Conservation (phyloP, 805 yeast genomes). For the Candida stauntonica region DNA sequence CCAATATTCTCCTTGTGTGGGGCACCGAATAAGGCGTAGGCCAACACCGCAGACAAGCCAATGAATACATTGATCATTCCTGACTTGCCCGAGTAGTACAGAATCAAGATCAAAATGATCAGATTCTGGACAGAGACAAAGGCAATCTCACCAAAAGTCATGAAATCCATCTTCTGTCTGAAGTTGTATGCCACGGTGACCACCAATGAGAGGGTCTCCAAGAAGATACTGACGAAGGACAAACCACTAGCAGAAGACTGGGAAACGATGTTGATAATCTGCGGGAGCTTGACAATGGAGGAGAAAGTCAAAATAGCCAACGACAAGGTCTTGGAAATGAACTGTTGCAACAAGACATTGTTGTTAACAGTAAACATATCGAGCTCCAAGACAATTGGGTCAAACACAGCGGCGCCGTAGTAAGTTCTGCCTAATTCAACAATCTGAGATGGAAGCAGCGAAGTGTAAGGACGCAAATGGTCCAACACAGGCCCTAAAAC, state of each 20-base stretch:
- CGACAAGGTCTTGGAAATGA: slow-evolving; percentile 32
- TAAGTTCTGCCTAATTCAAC: slow-evolving; percentile 22
- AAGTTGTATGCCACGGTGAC: slow-evolving; percentile 34
- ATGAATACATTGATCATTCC: slow-evolving; percentile 18
- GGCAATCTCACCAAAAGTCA: slow-evolving; percentile 36
- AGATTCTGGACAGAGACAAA: slow-evolving; percentile 35
- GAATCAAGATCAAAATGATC: slow-evolving; percentile 29
- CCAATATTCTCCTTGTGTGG: slow-evolving; percentile 15
- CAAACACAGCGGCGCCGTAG: slow-evolving; percentile 27
- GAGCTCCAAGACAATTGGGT: slow-evolving; percentile 25
- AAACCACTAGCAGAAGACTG: slow-evolving; percentile 33
- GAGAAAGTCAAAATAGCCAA: slow-evolving; percentile 34
- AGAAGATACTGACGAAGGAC: slow-evolving; percentile 29
- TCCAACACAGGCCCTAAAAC: slow-evolving; percentile 16
- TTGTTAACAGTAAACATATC: slow-evolving; percentile 21
- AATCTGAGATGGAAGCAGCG: slow-evolving; percentile 21
- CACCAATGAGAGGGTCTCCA: slow-evolving; percentile 33
- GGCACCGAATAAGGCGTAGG: slow-evolving; percentile 22
- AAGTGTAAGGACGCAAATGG: slow-evolving; percentile 18
- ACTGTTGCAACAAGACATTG: slow-evolving; percentile 26
- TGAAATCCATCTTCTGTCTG: slow-evolving; percentile 32
- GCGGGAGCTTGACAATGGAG: slow-evolving; percentile 38
- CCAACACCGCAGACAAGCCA: slow-evolving; percentile 16
- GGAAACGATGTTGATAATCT: slow-evolving; percentile 31
- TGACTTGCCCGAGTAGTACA: slow-evolving; percentile 17